Evolutionary conservation across 768 basidiomycete genomes (phyloP), one percentile per base, ranked within the genome.

Genomic region (Lenzites betulinus): DNA sequence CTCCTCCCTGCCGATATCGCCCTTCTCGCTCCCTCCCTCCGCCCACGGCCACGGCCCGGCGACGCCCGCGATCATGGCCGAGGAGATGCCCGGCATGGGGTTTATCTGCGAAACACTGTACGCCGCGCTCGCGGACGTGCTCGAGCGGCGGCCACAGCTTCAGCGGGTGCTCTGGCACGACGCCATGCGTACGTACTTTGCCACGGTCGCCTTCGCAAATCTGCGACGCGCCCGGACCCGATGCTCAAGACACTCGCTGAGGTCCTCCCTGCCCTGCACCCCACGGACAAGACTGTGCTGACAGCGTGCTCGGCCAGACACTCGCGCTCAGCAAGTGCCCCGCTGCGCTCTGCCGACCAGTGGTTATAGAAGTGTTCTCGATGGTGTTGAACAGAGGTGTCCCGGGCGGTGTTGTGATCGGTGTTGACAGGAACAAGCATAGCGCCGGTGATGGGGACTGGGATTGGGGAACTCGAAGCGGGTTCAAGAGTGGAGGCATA

Each of bases 21-120:
- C 58, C 53, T 26, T 63, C 59, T 41, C 65, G 48, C 51, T 58
- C 51, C 53, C 59, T 41, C 42, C 56, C 63, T 52, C 59, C 35
- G 53, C 69, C 18, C 46, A 55, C 52, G 54, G 64, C 26, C 66
- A 67, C 0, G 51, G 35, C 23, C 42, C 69, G 6, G 65, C 66
- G 36, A 62, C 66, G 3, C 71, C 74, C n/a, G 69, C 76, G 2
- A 68, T 75, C 53, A 68, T 72, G 41, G 73, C 76, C 66, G 64
- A 73, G 60, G 70, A 70, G 16, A 75, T 81, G 22, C 83, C 89
- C 0, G 87, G 85, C 0, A 87, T 94, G 64, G 83, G 86, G 55
- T 78, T 89, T 68, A 93, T 95, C 60, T 88, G 93, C 26, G 92
- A 95, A 73, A 93, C 92, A 0, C 81, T 95, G 18, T 95, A 93